These are phyloP conservation scores for Cucumis hystrix DNA, from an alignment of 306 rosid species.

Conservation along the genomic window DNA sequence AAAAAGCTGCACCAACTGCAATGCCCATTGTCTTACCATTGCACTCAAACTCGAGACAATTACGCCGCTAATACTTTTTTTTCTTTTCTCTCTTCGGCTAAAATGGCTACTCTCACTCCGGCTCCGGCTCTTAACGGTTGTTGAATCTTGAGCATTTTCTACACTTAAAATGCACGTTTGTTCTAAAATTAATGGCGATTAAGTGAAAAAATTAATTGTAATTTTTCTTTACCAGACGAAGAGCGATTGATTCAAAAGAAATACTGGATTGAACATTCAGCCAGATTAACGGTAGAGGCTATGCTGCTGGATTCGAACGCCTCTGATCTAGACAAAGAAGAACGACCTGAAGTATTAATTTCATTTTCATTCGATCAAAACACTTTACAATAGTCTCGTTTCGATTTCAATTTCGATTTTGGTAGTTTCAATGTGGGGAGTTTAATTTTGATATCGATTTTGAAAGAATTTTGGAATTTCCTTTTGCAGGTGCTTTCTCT, in stretches of 20 bases:
- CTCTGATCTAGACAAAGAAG: conserved; percentile 84
- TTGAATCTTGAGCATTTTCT: not conserved
- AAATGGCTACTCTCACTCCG: conserved; percentile 10
- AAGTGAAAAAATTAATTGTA: not conserved
- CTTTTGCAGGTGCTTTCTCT: conserved; percentile 51
- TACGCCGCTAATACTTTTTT: not conserved
- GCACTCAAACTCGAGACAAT: not conserved
- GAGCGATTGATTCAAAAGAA: conserved; percentile 71
- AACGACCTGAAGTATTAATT: conserved; percentile 67
- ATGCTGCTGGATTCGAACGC: conserved; percentile 99
- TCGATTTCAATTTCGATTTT: too few relatives aligned
- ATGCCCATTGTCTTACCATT: not conserved
- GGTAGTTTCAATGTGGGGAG: too few relatives aligned
- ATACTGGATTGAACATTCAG: conserved; percentile 68
- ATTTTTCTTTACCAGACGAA: conserved; percentile 10
- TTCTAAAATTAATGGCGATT: not conserved
- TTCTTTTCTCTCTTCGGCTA: not conserved
- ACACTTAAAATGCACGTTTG: not conserved
- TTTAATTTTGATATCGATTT: not conserved
- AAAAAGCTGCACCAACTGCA: not conserved
- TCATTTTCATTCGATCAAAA: not conserved
- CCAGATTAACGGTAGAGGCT: conserved; percentile 56
- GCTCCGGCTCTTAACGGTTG: conserved; percentile 8
- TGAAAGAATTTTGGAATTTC: not conserved
- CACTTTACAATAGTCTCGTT: too few relatives aligned